These are phyloP conservation scores for Schoenoplectus tabernaemontani DNA, from an alignment of 202 grass and related monocot genomes.

Conservation along the genomic window DNA sequence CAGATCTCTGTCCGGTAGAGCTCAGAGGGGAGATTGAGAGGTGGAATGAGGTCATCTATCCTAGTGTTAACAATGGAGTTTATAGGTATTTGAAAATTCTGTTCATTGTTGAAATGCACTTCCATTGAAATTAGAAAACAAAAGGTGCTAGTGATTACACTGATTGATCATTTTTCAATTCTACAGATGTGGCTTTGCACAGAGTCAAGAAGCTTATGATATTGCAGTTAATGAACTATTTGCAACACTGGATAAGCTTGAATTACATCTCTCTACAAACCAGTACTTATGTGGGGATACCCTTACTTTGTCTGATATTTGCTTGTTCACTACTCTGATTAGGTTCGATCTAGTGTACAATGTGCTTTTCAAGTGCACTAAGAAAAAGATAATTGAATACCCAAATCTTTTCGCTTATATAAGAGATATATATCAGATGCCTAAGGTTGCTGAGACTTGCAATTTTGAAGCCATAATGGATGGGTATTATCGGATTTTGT, in stretches of 20 bases:
- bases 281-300: constrained; percentile 62
- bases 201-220: constrained; percentile 83
- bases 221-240: constrained; percentile 56
- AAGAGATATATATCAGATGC: constrained; percentile 84
- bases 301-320: constrained; percentile 75
- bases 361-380: constrained; percentile 83
- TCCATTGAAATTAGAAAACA: not conserved
- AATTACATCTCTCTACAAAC: constrained; percentile 44
- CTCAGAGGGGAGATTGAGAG: constrained; percentile 60
- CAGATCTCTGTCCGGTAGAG: constrained; percentile 52
- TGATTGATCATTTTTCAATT: not conserved
- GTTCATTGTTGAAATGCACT: not conserved
- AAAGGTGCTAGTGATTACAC: not conserved
- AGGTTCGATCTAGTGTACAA: constrained; percentile 81
- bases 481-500: constrained; percentile 72
- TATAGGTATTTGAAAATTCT: constrained; percentile 37
- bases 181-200: constrained; percentile 80
- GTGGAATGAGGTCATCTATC: constrained; percentile 78
- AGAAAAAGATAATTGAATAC: constrained; percentile 75
- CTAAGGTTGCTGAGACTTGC: constrained; percentile 62
- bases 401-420: constrained; percentile 70
- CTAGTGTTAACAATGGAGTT: constrained; percentile 79
- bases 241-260: constrained; percentile 47
- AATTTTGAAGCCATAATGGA: constrained; percentile 68
- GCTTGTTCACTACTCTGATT: constrained; percentile 88